Percentiles rank a stretch among this genome's conserved stretches.
Conservation (phyloP, 2,329 filamentous ascomycete species). For the Hypoxylon sp. region DNA sequence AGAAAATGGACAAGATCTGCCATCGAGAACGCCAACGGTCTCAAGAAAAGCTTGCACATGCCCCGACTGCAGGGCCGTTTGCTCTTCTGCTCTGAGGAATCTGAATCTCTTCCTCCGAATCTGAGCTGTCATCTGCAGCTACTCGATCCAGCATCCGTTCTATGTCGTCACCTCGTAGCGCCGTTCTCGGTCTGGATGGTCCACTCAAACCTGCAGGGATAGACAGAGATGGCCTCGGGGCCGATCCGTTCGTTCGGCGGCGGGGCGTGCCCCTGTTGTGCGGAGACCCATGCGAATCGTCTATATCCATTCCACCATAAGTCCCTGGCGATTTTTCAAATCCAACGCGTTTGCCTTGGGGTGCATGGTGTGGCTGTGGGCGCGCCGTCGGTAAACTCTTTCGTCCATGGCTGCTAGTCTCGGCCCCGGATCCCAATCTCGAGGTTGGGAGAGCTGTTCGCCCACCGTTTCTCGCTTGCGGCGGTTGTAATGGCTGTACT, state of each 20-base stretch:
- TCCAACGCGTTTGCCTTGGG: slow-evolving; percentile 61
- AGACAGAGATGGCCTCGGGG: slow-evolving; percentile 58
- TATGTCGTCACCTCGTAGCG: slow-evolving; percentile 69
- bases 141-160: slow-evolving; percentile 71
- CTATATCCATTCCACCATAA: slow-evolving; percentile 65
- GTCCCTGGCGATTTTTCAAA: slow-evolving; percentile 64
- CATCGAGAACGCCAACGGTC: slow-evolving; percentile 8
- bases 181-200: slow-evolving; percentile 58
- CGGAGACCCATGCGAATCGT: slow-evolving; percentile 58
- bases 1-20: slow-evolving; percentile 22
- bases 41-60: slow-evolving; percentile 26
- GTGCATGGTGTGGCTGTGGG: slow-evolving; percentile 54
- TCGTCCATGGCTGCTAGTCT: slow-evolving; percentile 58
- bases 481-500: slow-evolving; percentile 57
- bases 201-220: slow-evolving; percentile 65
- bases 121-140: slow-evolving; percentile 67
- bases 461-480: slow-evolving; percentile 52
- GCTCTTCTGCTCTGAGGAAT: slow-evolving; percentile 58
- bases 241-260: slow-evolving; percentile 60
- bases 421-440: slow-evolving; percentile 48
- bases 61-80: slow-evolving; percentile 49
- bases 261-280: slow-evolving; percentile 60
- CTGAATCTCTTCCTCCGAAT: slow-evolving; percentile 71
- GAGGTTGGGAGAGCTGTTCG: slow-evolving; percentile 64
- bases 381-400: slow-evolving; percentile 68